Evolutionary conservation across 768 basidiomycete species (phyloP), one percentile per base, ranked within the genome.

Genomic region (Phlebiopsis gigantea): DNA sequence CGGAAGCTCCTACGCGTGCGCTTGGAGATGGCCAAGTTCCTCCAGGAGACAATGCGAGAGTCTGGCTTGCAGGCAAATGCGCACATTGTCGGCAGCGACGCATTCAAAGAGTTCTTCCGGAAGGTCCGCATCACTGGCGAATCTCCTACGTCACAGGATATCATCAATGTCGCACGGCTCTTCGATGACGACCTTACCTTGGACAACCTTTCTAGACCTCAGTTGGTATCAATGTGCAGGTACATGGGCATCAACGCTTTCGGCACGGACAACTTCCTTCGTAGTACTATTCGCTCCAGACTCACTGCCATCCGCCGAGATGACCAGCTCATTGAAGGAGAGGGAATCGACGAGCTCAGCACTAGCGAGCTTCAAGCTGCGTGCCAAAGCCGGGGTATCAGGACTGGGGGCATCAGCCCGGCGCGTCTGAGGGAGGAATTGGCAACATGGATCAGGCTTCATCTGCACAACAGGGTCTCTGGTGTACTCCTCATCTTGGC

Each of bases 181-280:
- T 99, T 99, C 72, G 92, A 98, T 68, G 94, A 98, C 63, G 97
- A 99, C 68, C 81, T 98, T 60, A 98, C 97, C 0, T 82, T 99
- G 45, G 97, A 98, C 79, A 99, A 99, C 69, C 78, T 99, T 56
- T 94, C 96, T 5, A 85, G 97, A 25, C 97, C 97, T n/a, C 97
- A 98, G 73, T 81, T 98, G 26, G 93, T 96, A 19, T 95, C 93
- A 0, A 97, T 96, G 88, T 97, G 87, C 63, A 82, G 93, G 56
- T 98, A 99, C 70, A 97, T 99, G 93, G 92, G 89, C 55, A 82
- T 98, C 65, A 96, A 98, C 73, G 95, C 96, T 2, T 99, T 98
- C 66, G 97, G 97, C 45, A 98, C 96, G 15, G 97, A 99, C 72
- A 98, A 98, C 73, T 98, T 97, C 75, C 79, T 99, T 44, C 88